phyloP scores from a whole-genome alignment of 2,329 filamentous ascomycete genomes.

The Ascochyta pisi region DNA sequence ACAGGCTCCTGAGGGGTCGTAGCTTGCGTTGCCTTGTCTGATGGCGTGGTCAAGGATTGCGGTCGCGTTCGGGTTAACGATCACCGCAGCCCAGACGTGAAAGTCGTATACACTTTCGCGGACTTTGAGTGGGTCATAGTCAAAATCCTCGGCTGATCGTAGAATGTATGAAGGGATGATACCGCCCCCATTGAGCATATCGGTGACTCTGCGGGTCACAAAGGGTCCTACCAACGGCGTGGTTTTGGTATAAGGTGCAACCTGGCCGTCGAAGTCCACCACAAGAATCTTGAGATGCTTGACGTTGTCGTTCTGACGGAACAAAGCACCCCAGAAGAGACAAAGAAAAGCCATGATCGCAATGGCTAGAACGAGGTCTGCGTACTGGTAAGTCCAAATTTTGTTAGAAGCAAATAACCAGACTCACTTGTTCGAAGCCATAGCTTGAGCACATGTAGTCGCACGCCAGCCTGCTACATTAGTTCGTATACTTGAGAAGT shows the following conservation, averaged over 20 bases:
- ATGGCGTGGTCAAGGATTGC: constrained; percentile 62
- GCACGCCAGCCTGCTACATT: constrained; percentile 29
- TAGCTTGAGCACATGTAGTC: constrained; percentile 38
- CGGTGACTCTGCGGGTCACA: constrained; percentile 55
- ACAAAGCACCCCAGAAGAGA: constrained; percentile 42
- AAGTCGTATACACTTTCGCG: constrained; percentile 65
- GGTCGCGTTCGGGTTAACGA: constrained; percentile 69
- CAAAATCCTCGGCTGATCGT: constrained; percentile 57
- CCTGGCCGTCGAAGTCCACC: constrained; percentile 67
- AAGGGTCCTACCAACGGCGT: constrained; percentile 62
- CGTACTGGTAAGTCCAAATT: neutral
- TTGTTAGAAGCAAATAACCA: too few species aligned
- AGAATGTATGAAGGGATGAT: constrained; percentile 59
- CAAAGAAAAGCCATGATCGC: constrained; percentile 34
- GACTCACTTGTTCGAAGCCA: constrained; percentile 37
- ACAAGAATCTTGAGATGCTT: constrained; percentile 60
- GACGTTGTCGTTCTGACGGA: constrained; percentile 29
- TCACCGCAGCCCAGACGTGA: constrained; percentile 65
- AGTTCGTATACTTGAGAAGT: neutral
- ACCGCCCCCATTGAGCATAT: constrained; percentile 46
- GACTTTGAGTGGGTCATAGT: constrained; percentile 63
- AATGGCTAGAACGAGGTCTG: constrained; percentile 29
- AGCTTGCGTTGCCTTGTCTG: constrained; percentile 61
- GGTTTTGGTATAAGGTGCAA: constrained; percentile 54
- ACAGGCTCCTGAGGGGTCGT: constrained; percentile 65